These are phyloP conservation scores for Panaeolus cyanescens DNA, from an alignment of 768 basidiomycete species.

Conservation along the genomic window DNA sequence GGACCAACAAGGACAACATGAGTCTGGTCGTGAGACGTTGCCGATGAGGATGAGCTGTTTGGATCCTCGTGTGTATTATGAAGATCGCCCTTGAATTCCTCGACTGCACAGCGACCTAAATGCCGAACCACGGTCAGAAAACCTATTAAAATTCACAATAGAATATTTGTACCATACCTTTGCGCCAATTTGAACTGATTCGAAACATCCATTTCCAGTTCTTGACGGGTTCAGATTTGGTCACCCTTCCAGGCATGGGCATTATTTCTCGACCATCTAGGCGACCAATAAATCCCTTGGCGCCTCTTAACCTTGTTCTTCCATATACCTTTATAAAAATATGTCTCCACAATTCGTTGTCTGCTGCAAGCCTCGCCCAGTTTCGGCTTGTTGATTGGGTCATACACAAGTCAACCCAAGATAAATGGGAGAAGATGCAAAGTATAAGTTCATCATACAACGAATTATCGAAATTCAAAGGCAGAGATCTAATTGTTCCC, in stretches of 20 bases:
- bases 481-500: conserved; percentile 12
- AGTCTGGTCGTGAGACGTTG: conserved; percentile 8
- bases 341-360: conserved; percentile 74
- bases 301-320: conserved; percentile 66
- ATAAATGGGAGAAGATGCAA: conserved; percentile 71
- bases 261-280: conserved; percentile 60
- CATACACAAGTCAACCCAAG: conserved; percentile 66
- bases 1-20: conserved; percentile 63
- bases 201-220: conserved; percentile 91
- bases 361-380: conserved; percentile 67
- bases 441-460: conserved; percentile 80
- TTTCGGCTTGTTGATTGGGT: conserved; percentile 62
- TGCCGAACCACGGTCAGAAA: conserved; percentile 7
- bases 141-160: conserved; percentile 14
- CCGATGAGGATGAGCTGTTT: neutral
- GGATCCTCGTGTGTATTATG: neutral
- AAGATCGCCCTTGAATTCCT: conserved; percentile 21
- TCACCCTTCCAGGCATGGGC: conserved; percentile 56
- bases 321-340: conserved; percentile 69
- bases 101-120: conserved; percentile 66
- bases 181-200: conserved; percentile 82
- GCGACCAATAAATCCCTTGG: conserved; percentile 58
- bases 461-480: conserved; percentile 49
- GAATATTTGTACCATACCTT: conserved; percentile 56
- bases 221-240: conserved; percentile 35